Percentiles rank a stretch among this genome's conserved stretches.
phyloP scores from a whole-genome alignment of 2,329 filamentous ascomycete genomes.

The Fusarium hostae region DNA sequence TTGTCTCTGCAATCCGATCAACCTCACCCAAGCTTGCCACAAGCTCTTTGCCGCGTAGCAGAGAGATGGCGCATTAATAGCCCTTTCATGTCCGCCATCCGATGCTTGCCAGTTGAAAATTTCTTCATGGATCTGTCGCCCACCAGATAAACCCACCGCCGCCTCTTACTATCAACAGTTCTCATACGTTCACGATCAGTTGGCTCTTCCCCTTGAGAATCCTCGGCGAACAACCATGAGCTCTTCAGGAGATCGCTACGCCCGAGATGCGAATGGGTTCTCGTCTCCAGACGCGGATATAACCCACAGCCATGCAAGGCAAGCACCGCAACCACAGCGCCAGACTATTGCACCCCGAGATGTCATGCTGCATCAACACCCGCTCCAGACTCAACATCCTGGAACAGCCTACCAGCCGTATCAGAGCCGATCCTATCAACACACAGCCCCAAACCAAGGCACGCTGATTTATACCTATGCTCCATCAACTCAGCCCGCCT shows the following conservation, averaged over 20 bases:
- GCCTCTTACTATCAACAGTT: background rate
- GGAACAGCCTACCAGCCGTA: background rate
- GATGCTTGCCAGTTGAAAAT: background rate
- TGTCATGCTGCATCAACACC: background rate
- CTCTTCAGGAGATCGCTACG: background rate
- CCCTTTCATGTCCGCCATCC: background rate
- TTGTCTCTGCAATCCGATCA: constrained; percentile 13
- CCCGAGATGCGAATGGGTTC: background rate
- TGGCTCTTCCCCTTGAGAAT: background rate
- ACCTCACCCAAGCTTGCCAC: background rate
- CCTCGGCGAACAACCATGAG: background rate
- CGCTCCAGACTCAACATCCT: background rate
- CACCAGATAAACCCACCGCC: background rate
- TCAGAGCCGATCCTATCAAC: background rate
- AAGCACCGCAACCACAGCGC: background rate
- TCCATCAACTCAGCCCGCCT: constrained; percentile 4
- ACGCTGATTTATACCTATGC: background rate
- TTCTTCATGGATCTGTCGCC: background rate
- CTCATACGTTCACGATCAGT: background rate
- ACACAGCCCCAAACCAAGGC: background rate
- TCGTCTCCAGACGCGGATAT: background rate
- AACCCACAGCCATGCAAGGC: background rate
- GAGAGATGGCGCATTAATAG: background rate
- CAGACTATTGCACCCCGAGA: background rate
- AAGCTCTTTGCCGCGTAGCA: background rate